Conservation (phyloP, 2,329 filamentous ascomycete species). For the Dactylellina leptospora region DNA sequence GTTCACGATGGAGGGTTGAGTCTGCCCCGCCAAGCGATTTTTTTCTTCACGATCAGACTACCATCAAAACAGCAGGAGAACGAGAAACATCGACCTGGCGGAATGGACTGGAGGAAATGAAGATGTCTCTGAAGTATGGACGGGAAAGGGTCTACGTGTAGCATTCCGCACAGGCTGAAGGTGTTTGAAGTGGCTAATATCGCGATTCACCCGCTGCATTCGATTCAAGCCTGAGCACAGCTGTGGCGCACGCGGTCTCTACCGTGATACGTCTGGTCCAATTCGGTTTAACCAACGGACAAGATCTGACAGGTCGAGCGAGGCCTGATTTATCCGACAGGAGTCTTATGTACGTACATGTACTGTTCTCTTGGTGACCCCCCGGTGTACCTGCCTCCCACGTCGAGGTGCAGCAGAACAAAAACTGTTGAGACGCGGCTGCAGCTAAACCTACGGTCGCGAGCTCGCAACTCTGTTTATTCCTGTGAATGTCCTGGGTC, state of each 20-base stretch:
- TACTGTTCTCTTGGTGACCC: no score
- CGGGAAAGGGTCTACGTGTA: slow-evolving; percentile 17
- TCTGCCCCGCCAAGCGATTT: slow-evolving; percentile 23
- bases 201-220: slow-evolving; percentile 32
- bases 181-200: slow-evolving; percentile 32
- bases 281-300: no score
- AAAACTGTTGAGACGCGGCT: slow-evolving; percentile 21
- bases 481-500: neutral
- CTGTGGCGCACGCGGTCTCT: slow-evolving; percentile 15
- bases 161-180: slow-evolving; percentile 31
- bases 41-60: slow-evolving; percentile 1
- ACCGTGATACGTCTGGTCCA: slow-evolving; percentile 2
- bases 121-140: no score
- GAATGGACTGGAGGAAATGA: no score
- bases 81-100: no score
- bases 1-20: slow-evolving; percentile 29
- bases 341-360: no score
- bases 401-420: no score
- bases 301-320: no score
- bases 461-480: slow-evolving; percentile 8
- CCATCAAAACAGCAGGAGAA: slow-evolving; percentile 18
- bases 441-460: neutral
- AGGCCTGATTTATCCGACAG: no score
- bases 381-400: no score
- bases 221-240: slow-evolving; percentile 17